phyloP scores from a whole-genome alignment of 192 early-diverging fungal genomes.

The Martensiomyces pterosporus region DNA sequence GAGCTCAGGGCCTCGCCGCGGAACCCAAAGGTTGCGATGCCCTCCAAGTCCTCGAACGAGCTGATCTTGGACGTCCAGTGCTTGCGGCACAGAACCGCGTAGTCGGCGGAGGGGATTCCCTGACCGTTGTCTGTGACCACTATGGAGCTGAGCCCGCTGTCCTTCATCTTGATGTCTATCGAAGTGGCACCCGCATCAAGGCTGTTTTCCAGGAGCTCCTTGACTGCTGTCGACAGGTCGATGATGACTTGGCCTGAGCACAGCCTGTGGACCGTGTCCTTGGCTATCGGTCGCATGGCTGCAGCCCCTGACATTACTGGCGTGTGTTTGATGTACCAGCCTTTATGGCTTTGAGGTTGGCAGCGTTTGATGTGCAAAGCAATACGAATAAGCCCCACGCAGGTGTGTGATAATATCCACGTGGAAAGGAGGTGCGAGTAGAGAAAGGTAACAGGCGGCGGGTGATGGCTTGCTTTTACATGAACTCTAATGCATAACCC shows the following conservation, averaged over 20 bases:
- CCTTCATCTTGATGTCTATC: constrained; percentile 79
- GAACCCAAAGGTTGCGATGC: constrained; percentile 85
- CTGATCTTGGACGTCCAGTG: constrained; percentile 85
- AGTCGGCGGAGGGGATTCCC: constrained; percentile 67
- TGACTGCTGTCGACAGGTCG: constrained; percentile 77
- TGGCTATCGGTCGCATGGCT: constrained; percentile 18
- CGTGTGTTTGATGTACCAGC: too few relatives aligned
- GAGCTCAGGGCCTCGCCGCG: constrained; percentile 91
- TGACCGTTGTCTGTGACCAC: constrained; percentile 85
- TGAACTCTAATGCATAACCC: too few relatives aligned
- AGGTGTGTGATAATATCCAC: too few relatives aligned
- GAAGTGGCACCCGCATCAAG: constrained; percentile 81
- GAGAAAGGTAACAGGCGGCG: too few relatives aligned
- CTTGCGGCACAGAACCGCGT: constrained; percentile 74
- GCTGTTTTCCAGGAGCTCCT: constrained; percentile 94
- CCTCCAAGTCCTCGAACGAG: constrained; percentile 72
- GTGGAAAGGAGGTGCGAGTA: too few relatives aligned
- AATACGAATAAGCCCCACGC: too few relatives aligned
- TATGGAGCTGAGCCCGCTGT: constrained; percentile 70
- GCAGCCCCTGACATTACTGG: too few relatives aligned
- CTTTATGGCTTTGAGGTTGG: too few relatives aligned
- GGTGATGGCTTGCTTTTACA: too few relatives aligned
- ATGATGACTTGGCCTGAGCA: constrained; percentile 88
- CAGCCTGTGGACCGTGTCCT: constrained; percentile 66
- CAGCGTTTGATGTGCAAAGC: too few relatives aligned